These are phyloP conservation scores for Penicillium lagena DNA, from an alignment of 495 filamentous ascomycete species.

Conservation along the genomic window DNA sequence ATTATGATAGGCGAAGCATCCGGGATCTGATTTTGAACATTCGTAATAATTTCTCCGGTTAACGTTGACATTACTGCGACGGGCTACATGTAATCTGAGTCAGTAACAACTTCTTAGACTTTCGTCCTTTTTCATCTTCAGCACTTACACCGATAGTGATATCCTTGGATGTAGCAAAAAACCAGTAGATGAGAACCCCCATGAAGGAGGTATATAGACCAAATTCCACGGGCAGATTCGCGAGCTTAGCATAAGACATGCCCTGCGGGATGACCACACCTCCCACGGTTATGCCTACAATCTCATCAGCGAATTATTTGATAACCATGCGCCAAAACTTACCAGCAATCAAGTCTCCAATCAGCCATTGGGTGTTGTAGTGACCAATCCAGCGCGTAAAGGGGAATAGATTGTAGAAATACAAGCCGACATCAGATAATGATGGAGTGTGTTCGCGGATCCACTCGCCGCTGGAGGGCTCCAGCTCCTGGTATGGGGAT, in stretches of 20 bases:
- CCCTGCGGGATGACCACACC: slow-evolving; percentile 93
- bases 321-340: slow-evolving; percentile 18
- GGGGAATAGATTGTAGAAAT: slow-evolving; percentile 72
- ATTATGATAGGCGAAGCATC: slow-evolving; percentile 55
- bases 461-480: slow-evolving; percentile 72
- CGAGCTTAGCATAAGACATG: slow-evolving; percentile 93
- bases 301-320: no score
- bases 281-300: slow-evolving; percentile 81
- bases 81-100: slow-evolving; percentile 29
- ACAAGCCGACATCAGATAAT: slow-evolving; percentile 44
- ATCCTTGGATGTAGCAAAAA: slow-evolving; percentile 98
- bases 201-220: slow-evolving; percentile 97
- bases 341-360: slow-evolving; percentile 89
- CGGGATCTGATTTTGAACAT: slow-evolving; percentile 50
- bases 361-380: slow-evolving; percentile 86
- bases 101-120: no score
- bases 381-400: slow-evolving; percentile 80
- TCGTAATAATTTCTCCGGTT: slow-evolving; percentile 68
- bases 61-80: slow-evolving; percentile 95
- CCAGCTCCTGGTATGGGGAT: slow-evolving; percentile 75
- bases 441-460: slow-evolving; percentile 55
- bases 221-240: slow-evolving; percentile 69
- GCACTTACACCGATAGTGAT: slow-evolving; percentile 72
- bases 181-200: slow-evolving; percentile 95
- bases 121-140: no score